phyloP scores from a whole-genome alignment of 164 flowering plant genomes.

The Amborella trichopoda region DNA sequence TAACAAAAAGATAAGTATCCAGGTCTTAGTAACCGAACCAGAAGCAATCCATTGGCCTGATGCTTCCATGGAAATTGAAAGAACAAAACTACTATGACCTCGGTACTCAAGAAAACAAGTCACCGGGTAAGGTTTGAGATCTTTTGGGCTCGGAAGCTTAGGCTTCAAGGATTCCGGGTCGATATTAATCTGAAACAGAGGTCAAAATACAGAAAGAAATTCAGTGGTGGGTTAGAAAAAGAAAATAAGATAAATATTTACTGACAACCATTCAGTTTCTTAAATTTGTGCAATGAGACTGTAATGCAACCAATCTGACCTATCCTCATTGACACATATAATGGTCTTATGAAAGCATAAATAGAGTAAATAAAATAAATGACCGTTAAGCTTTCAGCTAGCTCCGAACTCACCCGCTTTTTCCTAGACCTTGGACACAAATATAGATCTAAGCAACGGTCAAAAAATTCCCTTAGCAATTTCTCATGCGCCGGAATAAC shows the following conservation, averaged over 20 bases:
- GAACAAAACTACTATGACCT: slow-evolving; percentile 77
- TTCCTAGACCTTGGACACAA: slow-evolving; percentile 81
- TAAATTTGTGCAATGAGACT: too few species aligned
- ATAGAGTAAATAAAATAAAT: too few species aligned
- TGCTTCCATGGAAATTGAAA: slow-evolving; percentile 54
- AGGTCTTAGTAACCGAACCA: too few species aligned
- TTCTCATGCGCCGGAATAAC: slow-evolving; percentile 78
- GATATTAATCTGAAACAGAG: slow-evolving; percentile 88
- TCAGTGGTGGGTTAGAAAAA: too few species aligned
- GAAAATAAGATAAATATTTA: too few species aligned
- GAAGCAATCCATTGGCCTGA: slow-evolving; percentile 93
- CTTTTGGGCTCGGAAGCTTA: slow-evolving; percentile 77
- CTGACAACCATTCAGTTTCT: too few species aligned
- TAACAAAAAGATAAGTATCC: too few species aligned
- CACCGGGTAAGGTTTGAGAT: slow-evolving; percentile 82
- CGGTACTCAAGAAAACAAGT: slow-evolving; percentile 77
- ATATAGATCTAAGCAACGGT: slow-evolving; percentile 87
- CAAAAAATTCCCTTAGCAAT: slow-evolving; percentile 66
- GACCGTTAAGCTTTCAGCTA: too few species aligned
- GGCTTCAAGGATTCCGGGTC: slow-evolving; percentile 95
- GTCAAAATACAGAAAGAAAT: too few species aligned
- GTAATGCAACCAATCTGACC: too few species aligned
- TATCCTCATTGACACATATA: too few species aligned
- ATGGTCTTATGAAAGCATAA: too few species aligned
- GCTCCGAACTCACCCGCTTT: slow-evolving; percentile 66